A percentile compares a stretch with the other conserved stretches of the same genome.
phyloP scores from a whole-genome alignment of 352 stramenopile species.

The Phytophthora idaei region DNA sequence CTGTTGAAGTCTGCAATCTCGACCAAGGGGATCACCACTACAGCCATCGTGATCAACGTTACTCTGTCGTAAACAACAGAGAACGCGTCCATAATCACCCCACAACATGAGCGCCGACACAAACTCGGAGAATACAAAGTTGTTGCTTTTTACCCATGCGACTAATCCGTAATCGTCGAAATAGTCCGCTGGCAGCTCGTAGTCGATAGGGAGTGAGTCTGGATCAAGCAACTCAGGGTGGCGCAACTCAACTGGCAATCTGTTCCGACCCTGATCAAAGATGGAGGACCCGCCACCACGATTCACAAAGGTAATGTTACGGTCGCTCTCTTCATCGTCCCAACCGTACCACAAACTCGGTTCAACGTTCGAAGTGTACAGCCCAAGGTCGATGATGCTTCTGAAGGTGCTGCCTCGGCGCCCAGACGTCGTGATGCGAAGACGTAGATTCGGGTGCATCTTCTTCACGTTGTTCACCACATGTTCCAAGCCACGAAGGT shows the following conservation, averaged over 20 bases:
- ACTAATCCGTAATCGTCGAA: slow-evolving; percentile 37
- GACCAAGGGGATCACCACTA: slow-evolving; percentile 35
- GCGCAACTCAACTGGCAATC: slow-evolving; percentile 26
- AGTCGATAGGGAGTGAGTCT: slow-evolving; percentile 44
- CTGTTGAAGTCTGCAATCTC: slow-evolving; percentile 41
- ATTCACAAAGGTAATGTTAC: slow-evolving; percentile 33
- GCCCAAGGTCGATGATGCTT: slow-evolving; percentile 43
- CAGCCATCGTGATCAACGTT: slow-evolving; percentile 50
- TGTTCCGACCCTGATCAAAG: slow-evolving; percentile 7
- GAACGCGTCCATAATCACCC: too few species aligned
- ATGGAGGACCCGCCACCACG: slow-evolving; percentile 5
- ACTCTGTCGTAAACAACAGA: neutral
- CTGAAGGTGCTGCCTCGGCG: slow-evolving; percentile 29
- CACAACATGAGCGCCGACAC: too few species aligned
- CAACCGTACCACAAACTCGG: slow-evolving; percentile 49
- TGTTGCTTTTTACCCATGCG: too few species aligned
- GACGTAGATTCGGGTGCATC: slow-evolving; percentile 36
- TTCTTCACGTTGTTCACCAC: slow-evolving; percentile 34
- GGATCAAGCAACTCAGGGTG: slow-evolving; percentile 38
- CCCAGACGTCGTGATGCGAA: slow-evolving; percentile 40
- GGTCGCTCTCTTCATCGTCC: slow-evolving; percentile 39
- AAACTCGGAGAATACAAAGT: too few species aligned
- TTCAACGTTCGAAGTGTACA: slow-evolving; percentile 41
- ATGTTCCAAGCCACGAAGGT: slow-evolving; percentile 33
- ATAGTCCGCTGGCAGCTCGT: slow-evolving; percentile 40